Evolutionary conservation across 805 yeast genomes (phyloP), one percentile per base, ranked within the genome.

Genomic region (Schizosaccharomyces osmophilus): DNA sequence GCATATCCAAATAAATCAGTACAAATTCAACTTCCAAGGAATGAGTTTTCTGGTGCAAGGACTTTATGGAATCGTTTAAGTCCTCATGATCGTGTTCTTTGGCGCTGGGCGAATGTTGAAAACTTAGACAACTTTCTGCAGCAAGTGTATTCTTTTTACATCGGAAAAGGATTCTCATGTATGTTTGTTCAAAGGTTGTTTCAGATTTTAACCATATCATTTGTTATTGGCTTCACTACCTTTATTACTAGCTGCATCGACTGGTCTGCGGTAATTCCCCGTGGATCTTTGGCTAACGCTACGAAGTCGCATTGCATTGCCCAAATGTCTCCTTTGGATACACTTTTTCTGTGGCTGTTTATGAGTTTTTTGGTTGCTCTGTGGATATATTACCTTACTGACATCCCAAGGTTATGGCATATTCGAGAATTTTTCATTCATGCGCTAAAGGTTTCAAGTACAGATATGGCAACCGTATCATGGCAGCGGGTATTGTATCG

Each of bases 41-140:
- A 51, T 29, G 36, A 29, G 26, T 51, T 51, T 51, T 51, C 57
- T 1, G 22, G 36, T 4, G 51, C 51, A 19, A 5, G 51, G 13
- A 17, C 26, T 45, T 24, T 17, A 8, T 45, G 51, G 51, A 45
- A 45, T 45, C 51, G 51, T 55, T 15, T 55, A 32, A 55, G 42
- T 60, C 80, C 85, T 0, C 75, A 75, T 63, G 96, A 89, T 68
- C 74, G 87, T 59, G 95, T 97, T 0, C 74, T 85, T 19, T 93
- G 97, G 87, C 78, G 87, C 63, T 93, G 98, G 97, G 95, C 97
- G 0, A 93, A 93, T 68, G 87, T 93, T 29, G 87, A 85, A 66
- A 93, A 93, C 70, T 77, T 93, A 70, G 99, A 93, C 72, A 78
- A 81, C 58, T 93, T 90, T 67, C 74, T 93, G 22, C 81, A 81